Percentiles rank a stretch among this genome's conserved stretches.
phyloP scores from a whole-genome alignment of 2,329 filamentous ascomycete species.

The Colletotrichum liriopes region DNA sequence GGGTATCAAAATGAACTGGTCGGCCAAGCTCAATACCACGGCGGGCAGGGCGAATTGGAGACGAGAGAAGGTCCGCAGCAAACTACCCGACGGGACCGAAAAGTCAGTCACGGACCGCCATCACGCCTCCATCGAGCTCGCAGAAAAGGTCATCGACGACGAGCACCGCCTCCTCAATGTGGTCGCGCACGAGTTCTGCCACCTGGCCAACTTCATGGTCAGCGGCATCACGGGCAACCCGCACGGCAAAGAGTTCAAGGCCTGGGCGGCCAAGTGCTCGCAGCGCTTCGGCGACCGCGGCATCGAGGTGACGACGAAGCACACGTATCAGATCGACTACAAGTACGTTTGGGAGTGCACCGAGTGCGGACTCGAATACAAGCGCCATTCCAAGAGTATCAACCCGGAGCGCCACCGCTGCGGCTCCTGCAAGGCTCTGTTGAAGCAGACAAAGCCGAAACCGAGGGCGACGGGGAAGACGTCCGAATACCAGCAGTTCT shows the following conservation, averaged over 20 bases:
- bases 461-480: conserved; percentile 65
- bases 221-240: conserved; percentile 81
- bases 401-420: conserved; percentile 81
- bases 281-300: conserved; percentile 72
- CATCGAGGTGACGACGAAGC: conserved; percentile 89
- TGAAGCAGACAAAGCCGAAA: conserved; percentile 85
- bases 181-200: conserved; percentile 97
- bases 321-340: conserved; percentile 91
- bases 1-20: conserved; percentile 81
- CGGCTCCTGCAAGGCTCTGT: conserved; percentile 78
- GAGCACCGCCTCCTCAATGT: conserved; percentile 87
- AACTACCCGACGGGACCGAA: conserved; percentile 46
- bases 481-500: conserved; percentile 66
- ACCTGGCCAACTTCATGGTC: conserved; percentile 93
- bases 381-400: conserved; percentile 89
- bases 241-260: conserved; percentile 88
- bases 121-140: conserved; percentile 89
- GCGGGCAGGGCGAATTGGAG: conserved; percentile 84
- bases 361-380: conserved; percentile 79
- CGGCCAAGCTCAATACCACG: conserved; percentile 84
- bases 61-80: conserved; percentile 67
- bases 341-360: conserved; percentile 91
- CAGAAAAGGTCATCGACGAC: conserved; percentile 88
- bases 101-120: conserved; percentile 57
- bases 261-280: conserved; percentile 74